These are phyloP conservation scores for Dioscorea zingiberensis DNA, from an alignment of 106 monocot species.

Conservation along the genomic window DNA sequence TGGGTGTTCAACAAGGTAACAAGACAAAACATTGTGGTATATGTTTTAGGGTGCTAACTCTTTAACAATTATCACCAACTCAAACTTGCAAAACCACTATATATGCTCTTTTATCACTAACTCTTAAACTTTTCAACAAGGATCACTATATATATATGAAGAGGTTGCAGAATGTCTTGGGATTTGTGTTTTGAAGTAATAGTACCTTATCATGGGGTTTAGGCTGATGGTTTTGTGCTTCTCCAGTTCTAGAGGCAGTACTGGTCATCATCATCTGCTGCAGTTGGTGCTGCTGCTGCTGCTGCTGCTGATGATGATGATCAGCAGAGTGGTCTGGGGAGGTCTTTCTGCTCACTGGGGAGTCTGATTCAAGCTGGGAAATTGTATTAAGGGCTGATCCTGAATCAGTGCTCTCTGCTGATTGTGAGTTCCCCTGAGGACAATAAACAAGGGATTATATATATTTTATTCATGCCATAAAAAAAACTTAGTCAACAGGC, in stretches of 20 bases:
- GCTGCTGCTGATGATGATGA: slow-evolving; percentile 21
- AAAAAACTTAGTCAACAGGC: slow-evolving; percentile 6
- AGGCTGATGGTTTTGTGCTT: slow-evolving; percentile 18
- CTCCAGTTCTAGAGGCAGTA: slow-evolving; percentile 23
- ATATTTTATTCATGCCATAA: background rate
- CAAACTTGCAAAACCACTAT: too few species aligned
- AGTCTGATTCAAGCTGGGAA: slow-evolving; percentile 53
- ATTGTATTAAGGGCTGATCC: slow-evolving; percentile 62
- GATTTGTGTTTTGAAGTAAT: background rate
- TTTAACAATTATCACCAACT: too few species aligned
- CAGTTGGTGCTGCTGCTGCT: too few species aligned
- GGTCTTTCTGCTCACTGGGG: slow-evolving; percentile 47
- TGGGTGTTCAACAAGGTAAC: too few species aligned
- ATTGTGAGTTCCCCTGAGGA: slow-evolving; percentile 44
- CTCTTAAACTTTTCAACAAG: too few species aligned
- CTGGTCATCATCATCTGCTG: slow-evolving; percentile 21
- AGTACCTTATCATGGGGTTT: slow-evolving; percentile 26
- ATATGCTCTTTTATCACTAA: too few species aligned
- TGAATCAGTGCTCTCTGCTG: slow-evolving; percentile 73
- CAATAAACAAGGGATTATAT: too few species aligned
- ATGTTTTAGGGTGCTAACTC: too few species aligned
- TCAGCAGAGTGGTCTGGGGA: slow-evolving; percentile 23
- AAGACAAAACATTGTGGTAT: too few species aligned
- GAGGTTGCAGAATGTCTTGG: too few species aligned
- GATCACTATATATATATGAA: too few species aligned